phyloP scores from a whole-genome alignment of 257 asterid genomes.

The Penstemon barbatus region DNA sequence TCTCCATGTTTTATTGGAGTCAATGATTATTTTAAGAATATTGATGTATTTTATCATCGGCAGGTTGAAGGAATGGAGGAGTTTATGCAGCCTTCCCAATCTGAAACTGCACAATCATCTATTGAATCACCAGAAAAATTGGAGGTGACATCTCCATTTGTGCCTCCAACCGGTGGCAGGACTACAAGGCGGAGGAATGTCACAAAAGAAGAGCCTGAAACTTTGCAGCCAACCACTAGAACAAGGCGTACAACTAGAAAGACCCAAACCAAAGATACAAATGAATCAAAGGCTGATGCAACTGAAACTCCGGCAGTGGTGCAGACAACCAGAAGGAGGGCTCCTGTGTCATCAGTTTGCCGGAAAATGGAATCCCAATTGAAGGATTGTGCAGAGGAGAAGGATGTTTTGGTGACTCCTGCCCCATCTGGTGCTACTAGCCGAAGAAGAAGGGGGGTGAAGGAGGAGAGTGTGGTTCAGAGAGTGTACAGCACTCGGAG shows the following conservation, averaged over 20 bases:
- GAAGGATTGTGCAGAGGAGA: conserved; percentile 46
- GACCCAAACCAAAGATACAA: conserved; percentile 25
- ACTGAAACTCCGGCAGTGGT: conserved; percentile 36
- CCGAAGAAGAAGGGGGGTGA: conserved; percentile 45
- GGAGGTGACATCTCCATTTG: conserved; percentile 49
- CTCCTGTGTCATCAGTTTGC: conserved; percentile 37
- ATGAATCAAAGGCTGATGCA: conserved; percentile 29
- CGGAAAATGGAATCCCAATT: conserved; percentile 53
- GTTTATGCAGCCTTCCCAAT: conserved; percentile 36
- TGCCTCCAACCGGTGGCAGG: conserved; percentile 55
- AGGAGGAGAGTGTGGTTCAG: conserved; percentile 37
- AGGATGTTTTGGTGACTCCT: conserved; percentile 44
- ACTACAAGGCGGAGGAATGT: conserved; percentile 44
- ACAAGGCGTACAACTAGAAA: conserved; percentile 48
- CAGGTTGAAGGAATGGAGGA: conserved; percentile 90
- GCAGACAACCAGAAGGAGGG: conserved; percentile 44
- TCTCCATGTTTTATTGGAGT: neutral
- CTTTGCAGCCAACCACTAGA: conserved; percentile 40
- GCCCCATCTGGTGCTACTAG: conserved; percentile 38
- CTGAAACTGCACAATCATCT: conserved; percentile 48
- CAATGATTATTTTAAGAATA: neutral
- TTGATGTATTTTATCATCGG: neutral
- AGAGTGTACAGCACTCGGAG: conserved; percentile 50
- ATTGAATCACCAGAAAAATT: conserved; percentile 50
- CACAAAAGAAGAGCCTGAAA: conserved; percentile 35